Evolutionary conservation across 805 yeast genomes (phyloP).

Genomic region (Wickerhamomyces tratensis): DNA sequence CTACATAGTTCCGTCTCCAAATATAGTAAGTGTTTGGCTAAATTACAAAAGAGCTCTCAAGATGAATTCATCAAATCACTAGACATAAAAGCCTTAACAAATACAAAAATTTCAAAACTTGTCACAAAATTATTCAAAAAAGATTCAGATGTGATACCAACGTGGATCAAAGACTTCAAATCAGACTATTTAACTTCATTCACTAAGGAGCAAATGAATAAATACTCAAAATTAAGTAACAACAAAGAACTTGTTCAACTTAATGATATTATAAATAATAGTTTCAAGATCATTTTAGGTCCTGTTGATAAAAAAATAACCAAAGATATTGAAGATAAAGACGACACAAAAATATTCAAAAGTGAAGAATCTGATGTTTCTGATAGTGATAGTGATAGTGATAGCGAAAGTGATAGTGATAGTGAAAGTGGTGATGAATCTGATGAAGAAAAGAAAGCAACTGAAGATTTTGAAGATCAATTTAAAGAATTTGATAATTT

Average conservation of each 20-base stretch:
- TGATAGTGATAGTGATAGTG: too few species aligned
- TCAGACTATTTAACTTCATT: slow-evolving; percentile 30
- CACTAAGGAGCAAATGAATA: slow-evolving; percentile 19
- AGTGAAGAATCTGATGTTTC: slow-evolving; percentile 5
- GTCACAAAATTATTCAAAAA: slow-evolving; percentile 7
- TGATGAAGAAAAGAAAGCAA: slow-evolving; percentile 16
- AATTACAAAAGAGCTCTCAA: slow-evolving; percentile 9
- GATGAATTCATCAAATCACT: slow-evolving; percentile 12
- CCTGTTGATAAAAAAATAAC: slow-evolving; percentile 12
- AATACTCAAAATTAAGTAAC: slow-evolving; percentile 32
- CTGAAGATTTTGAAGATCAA: slow-evolving; percentile 16
- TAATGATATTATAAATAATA: slow-evolving; percentile 27
- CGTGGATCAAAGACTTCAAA: slow-evolving; percentile 21
- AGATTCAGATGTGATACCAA: slow-evolving; percentile 16
- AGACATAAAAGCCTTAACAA: slow-evolving; percentile 16
- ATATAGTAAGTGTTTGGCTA: slow-evolving; percentile 28
- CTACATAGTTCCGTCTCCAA: slow-evolving; percentile 34
- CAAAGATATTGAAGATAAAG: slow-evolving; percentile 15
- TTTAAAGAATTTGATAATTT: slow-evolving; percentile 26
- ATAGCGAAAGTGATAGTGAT: background rate
- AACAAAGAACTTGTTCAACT: slow-evolving; percentile 38
- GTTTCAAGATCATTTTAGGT: slow-evolving; percentile 26
- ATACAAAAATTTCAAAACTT: slow-evolving; percentile 13
- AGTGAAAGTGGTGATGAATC: slow-evolving; percentile 1
- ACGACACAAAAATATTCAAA: slow-evolving; percentile 10